phyloP scores from a whole-genome alignment of 164 flowering plant species.

The Hamamelis virginiana region DNA sequence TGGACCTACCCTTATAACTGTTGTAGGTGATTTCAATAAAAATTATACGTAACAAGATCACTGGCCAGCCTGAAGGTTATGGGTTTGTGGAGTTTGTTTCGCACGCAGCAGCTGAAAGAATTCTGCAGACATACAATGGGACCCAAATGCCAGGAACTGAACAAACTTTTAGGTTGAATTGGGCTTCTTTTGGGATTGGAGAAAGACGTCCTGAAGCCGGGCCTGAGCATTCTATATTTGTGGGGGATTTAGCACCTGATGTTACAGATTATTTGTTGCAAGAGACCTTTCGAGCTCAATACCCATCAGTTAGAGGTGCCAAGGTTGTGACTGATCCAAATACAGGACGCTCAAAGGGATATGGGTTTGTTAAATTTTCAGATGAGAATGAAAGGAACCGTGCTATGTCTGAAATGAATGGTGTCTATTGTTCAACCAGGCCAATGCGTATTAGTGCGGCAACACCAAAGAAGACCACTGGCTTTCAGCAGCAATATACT shows the following conservation, averaged over 20 bases:
- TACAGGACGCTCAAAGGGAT: constrained; percentile 94
- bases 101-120: constrained; percentile 85
- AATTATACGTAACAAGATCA: constrained; percentile 86
- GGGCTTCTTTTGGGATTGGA: constrained; percentile 98
- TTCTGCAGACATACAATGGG: constrained; percentile 82
- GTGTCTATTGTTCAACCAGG: constrained; percentile 86
- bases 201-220: constrained; percentile 83
- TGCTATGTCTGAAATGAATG: constrained; percentile 97
- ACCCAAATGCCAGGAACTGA: constrained; percentile 95
- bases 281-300: constrained; percentile 79
- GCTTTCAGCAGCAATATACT: constrained; percentile 62
- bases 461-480: constrained; percentile 82
- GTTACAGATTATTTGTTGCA: constrained; percentile 94
- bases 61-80: constrained; percentile 97
- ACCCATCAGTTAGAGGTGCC: constrained; percentile 96
- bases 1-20: background rate
- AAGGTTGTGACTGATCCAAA: constrained; percentile 95
- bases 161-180: constrained; percentile 77
- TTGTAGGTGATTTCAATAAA: constrained; percentile 80
- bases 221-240: constrained; percentile 97
- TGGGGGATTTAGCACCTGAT: constrained; percentile 97
- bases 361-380: constrained; percentile 94
- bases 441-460: constrained; percentile 99
- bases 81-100: constrained; percentile 92
- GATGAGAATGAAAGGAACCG: constrained; percentile 93